These are phyloP conservation scores for Colletotrichum theobromicola DNA, from an alignment of 2,329 filamentous ascomycete species.

Conservation along the genomic window DNA sequence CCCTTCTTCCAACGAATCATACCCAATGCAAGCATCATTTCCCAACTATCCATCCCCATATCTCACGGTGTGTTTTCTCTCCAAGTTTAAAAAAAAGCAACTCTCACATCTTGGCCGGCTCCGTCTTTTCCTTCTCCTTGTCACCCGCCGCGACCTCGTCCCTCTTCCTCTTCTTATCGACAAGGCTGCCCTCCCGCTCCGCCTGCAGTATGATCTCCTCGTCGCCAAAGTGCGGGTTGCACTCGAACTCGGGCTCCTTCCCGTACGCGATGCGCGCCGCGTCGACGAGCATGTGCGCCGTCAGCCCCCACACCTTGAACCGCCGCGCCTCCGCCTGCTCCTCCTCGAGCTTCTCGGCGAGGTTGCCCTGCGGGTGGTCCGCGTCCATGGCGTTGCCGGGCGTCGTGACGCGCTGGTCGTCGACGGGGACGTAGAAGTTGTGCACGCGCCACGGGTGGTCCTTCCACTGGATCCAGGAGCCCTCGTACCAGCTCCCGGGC, in stretches of 20 bases:
- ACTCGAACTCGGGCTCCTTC: constrained; percentile 84
- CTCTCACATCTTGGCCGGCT: constrained; percentile 22
- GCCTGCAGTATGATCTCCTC: constrained; percentile 53
- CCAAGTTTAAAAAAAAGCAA: too few relatives aligned
- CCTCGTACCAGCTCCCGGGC: constrained; percentile 80
- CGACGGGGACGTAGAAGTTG: constrained; percentile 88
- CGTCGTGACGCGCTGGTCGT: constrained; percentile 71
- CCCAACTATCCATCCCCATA: background rate
- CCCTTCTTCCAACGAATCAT: background rate
- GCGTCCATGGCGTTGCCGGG: constrained; percentile 41
- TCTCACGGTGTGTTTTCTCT: too few relatives aligned
- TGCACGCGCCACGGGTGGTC: constrained; percentile 83
- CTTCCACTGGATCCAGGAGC: constrained; percentile 82
- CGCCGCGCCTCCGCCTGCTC: constrained; percentile 53
- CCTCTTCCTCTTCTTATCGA: constrained; percentile 46
- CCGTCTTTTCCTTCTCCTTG: constrained; percentile 19
- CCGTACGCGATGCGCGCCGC: constrained; percentile 84
- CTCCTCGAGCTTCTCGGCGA: constrained; percentile 50
- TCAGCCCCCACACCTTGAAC: constrained; percentile 95
- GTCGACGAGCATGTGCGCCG: constrained; percentile 87
- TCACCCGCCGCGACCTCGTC: constrained; percentile 23
- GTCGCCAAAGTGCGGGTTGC: constrained; percentile 60
- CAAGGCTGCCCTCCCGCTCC: constrained; percentile 48
- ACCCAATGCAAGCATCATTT: background rate
- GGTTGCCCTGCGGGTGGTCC: constrained; percentile 46